Evolutionary conservation across 1,284 basidiomycete genomes (phyloP), one percentile per base, ranked within the genome.

Genomic region (Bothia castanella): DNA sequence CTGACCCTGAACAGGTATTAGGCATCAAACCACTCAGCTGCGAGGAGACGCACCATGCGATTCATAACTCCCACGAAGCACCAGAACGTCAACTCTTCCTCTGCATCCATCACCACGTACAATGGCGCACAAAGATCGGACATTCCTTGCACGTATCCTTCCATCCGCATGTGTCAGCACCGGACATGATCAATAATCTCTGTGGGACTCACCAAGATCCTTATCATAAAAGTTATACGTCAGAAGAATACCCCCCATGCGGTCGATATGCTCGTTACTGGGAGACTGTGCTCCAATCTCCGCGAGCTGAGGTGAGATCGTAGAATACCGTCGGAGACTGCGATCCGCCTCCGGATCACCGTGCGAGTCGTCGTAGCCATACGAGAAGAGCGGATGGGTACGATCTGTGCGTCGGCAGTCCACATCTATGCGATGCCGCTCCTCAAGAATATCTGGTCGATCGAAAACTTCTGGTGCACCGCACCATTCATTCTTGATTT

Each of bases 381-480:
- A 77, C 1, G 85, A 78, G 61, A 97, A 99, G 44, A 97, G 75
- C 1, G 90, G 82, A 56, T 97, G 93, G 16, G 80, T 88, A 16
- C 96, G 81, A 68, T 99, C 97, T n/a, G 97, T 98, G 13, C 97
- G 82, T 45, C 96, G 84, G 63, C 96, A 98, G 65, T 99, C 97
- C 45, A 99, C 95, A 63, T 97, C 87, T 57, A 92, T 92, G 17
- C 92, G 82, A 71, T 93, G 92, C 32, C 87, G 82, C 68, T 95
- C 89, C 68, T 92, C 89, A n/a, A 89, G 61, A n/a, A 86, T 72
- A 62, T 89, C 86, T 47, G 78, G 75, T 45, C 87, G 76, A 55
- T 90, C 85, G 60, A 89, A 89, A 3, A 91, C 82, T 57, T 91
- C 87, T 23, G 86, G 80, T 20, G 85, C 80, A 12, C 85, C 85